Percentiles rank a stretch among this genome's conserved stretches.
These are phyloP conservation scores for Fusarium tupiense DNA, from an alignment of 2,329 filamentous ascomycete genomes.

Conservation along the genomic window DNA sequence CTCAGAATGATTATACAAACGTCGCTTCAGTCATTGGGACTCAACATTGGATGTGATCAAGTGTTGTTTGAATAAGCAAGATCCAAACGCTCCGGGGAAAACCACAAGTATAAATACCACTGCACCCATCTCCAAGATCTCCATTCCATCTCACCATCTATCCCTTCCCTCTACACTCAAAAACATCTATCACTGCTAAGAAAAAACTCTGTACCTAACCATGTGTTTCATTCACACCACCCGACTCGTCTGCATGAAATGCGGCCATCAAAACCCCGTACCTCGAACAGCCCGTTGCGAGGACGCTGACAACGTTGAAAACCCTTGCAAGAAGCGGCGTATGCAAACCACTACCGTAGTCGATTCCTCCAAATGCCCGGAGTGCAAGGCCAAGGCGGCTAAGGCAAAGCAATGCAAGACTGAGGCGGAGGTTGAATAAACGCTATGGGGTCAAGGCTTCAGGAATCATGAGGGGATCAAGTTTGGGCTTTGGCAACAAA, in stretches of 20 bases:
- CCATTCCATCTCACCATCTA: not conserved
- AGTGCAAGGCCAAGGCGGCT: not conserved
- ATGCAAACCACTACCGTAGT: not conserved
- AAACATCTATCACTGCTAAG: too few species aligned
- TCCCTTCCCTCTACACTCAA: not conserved
- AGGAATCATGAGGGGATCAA: not conserved
- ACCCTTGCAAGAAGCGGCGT: not conserved
- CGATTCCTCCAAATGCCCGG: not conserved
- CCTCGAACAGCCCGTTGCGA: not conserved
- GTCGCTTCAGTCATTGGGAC: fast-evolving
- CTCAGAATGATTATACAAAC: not conserved
- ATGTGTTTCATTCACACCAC: not conserved
- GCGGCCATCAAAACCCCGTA: not conserved
- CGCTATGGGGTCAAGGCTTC: fast-evolving
- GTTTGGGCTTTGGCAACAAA: fast-evolving
- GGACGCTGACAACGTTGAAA: not conserved
- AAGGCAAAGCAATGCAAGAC: not conserved
- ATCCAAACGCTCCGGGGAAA: not conserved
- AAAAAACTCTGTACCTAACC: not conserved
- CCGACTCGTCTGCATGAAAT: not conserved
- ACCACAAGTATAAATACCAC: not conserved
- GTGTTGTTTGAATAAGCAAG: not conserved
- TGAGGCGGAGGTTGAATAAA: not conserved
- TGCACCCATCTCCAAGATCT: not conserved
- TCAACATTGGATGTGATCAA: not conserved